Conservation (phyloP, 257 asterid species). For the Petrea volubilis region DNA sequence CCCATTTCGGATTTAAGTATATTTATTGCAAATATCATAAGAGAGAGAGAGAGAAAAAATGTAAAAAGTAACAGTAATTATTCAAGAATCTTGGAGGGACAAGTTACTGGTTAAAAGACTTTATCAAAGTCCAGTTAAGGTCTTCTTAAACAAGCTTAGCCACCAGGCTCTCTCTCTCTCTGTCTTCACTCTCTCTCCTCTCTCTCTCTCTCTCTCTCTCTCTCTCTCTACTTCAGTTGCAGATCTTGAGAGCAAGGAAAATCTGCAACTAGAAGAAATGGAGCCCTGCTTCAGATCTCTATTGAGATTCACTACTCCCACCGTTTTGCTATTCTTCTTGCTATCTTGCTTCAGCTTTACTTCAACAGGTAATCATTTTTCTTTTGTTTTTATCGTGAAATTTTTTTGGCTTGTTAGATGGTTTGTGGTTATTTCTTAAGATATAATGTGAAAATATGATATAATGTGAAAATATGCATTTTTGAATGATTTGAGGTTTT, state of each 20-base stretch:
- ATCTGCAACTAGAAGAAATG: constrained; percentile 40
- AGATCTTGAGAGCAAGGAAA: constrained; percentile 48
- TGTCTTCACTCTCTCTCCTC: neutral
- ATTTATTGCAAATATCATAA: neutral
- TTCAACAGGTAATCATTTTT: constrained; percentile 50
- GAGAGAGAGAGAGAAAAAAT: neutral
- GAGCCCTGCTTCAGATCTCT: constrained; percentile 36
- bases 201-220: constrained; percentile 13
- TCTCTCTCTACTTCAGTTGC: constrained; percentile 24
- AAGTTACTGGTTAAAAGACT: constrained; percentile 6
- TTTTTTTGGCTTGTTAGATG: neutral
- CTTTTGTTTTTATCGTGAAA: neutral
- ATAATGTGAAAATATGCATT: neutral
- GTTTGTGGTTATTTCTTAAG: neutral
- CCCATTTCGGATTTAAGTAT: neutral
- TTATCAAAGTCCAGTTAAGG: constrained; percentile 25
- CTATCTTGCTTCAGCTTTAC: constrained; percentile 57
- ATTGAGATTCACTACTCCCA: constrained; percentile 31
- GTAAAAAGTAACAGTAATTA: neutral
- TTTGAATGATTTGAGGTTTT: neutral
- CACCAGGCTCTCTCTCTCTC: constrained; percentile 22
- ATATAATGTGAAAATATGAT: too few species aligned
- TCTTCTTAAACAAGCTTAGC: constrained; percentile 27
- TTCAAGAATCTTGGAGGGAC: neutral
- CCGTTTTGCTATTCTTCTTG: constrained; percentile 39